Base-by-base conservation (phyloP, 2,329 filamentous ascomycete genomes). In the Dothideomycetes sp. region DNA sequence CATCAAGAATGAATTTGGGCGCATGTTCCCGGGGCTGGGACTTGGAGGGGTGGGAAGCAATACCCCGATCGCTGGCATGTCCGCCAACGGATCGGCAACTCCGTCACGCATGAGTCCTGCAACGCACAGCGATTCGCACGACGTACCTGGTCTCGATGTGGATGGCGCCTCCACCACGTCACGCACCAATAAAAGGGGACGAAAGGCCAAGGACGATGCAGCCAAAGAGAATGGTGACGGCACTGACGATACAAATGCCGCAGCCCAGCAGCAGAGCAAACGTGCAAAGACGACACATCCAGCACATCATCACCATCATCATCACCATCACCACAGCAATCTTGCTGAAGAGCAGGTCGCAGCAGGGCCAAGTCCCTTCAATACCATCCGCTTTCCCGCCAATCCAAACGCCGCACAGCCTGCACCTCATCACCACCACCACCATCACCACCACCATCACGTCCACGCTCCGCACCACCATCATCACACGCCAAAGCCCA, bases 11-110 rank as follows among this genome's bases (percentile, higher is more conserved):
- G 89, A 95, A 57, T 88, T 95, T 57, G 88, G 88, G 19, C 80
- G 86, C 46, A 94, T 95, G 72, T 95, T 94, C 62, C 86, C 85
- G 14, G 89, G 89, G n/a, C 86, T 96, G 49, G 88, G 79, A 12
- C 22, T 27, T n/a, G 79, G 76, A 57, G 79, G 79, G 27, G 68
- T 80, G 14, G 75, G 75, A 19, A 70, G 69, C 46, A 62, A 64
- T 19, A 69, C 58, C n/a, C 58, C 68, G 15, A 64, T 63, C 24
- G 52, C 55, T 32, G 61, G 61, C 11, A 62, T 67, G 24, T 62
- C 65, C 27, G 65, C 59, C n/a, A 70, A 69, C 47, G 68, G 68
- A 12, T 64, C 64, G 9, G 65, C 69, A 2, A 78, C 74, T 5
- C 75, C 74, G 10, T 65, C 70, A 17, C 53, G 57, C 3, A 40